These are phyloP conservation scores for Delphinella strobiligena DNA, from an alignment of 2,329 filamentous ascomycete genomes.

Conservation along the genomic window DNA sequence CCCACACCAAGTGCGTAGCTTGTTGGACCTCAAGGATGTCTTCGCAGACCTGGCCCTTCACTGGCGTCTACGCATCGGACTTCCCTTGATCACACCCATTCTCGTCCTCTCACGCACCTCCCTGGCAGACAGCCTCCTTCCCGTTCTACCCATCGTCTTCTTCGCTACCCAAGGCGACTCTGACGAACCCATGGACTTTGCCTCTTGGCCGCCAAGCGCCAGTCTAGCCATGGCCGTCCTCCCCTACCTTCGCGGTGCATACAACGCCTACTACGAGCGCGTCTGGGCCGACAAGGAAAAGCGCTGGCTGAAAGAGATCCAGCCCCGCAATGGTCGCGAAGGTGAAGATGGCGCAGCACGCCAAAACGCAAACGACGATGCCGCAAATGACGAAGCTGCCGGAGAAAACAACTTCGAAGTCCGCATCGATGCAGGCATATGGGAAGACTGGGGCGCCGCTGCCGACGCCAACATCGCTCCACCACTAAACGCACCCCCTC, in stretches of 20 bases:
- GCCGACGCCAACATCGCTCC: conserved; percentile 20
- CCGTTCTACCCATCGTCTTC: conserved; percentile 50
- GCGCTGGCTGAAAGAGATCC: conserved; percentile 51
- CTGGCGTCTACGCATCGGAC: conserved; percentile 44
- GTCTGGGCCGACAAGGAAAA: conserved; percentile 46
- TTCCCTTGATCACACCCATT: conserved; percentile 56
- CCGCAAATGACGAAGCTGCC: conserved; percentile 10
- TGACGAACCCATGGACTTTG: conserved; percentile 35
- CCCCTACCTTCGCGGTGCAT: conserved; percentile 52
- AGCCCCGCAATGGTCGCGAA: conserved; percentile 34
- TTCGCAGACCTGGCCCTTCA: conserved; percentile 22
- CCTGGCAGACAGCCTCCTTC: conserved; percentile 51
- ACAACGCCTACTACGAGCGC: conserved; percentile 50
- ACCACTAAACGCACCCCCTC: conserved; percentile 23
- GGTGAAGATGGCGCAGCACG: conserved; percentile 15
- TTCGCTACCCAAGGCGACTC: conserved; percentile 42
- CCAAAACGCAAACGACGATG: conserved; percentile 16
- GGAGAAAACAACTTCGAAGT: conserved; percentile 23
- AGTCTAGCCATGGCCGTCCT: conserved; percentile 53
- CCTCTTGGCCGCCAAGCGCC: conserved; percentile 54
- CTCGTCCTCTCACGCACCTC: conserved; percentile 56
- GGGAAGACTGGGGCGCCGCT: conserved; percentile 29
- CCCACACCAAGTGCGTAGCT: conserved; percentile 13
- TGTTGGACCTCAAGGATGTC: neutral
- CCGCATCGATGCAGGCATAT: conserved; percentile 27